phyloP scores from a whole-genome alignment of 2,329 filamentous ascomycete species.

The Orbilia oligospora region DNA sequence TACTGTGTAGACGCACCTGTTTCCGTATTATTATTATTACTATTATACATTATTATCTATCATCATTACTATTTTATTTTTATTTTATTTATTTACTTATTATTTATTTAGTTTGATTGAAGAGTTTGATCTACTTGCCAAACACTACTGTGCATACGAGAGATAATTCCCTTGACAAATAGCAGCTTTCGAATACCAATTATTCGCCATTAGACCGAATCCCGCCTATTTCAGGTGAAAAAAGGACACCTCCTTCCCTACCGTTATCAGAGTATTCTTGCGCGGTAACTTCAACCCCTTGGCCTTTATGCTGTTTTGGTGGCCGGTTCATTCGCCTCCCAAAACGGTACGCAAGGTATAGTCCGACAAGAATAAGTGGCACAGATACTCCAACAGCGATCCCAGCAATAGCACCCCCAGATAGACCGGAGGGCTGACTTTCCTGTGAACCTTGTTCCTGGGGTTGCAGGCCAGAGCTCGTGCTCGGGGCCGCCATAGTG shows the following conservation, averaged over 20 bases:
- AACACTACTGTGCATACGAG: too few species aligned
- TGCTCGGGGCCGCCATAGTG: background rate
- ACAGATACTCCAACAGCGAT: slow-evolving; percentile 36
- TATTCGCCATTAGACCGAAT: slow-evolving; percentile 18
- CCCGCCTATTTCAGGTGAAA: slow-evolving; percentile 19
- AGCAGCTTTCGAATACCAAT: background rate
- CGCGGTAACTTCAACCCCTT: background rate
- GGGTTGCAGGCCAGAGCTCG: background rate
- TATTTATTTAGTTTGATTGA: too few species aligned
- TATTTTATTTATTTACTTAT: too few species aligned
- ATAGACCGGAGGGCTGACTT: background rate
- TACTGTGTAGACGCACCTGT: background rate
- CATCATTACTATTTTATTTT: too few species aligned
- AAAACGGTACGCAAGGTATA: slow-evolving; percentile 40
- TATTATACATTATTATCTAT: too few species aligned
- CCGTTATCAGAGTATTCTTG: slow-evolving; percentile 17
- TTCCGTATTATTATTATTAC: background rate
- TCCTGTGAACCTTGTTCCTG: background rate
- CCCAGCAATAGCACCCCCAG: slow-evolving; percentile 44
- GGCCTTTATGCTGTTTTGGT: background rate
- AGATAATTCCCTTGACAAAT: background rate
- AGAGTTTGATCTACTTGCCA: background rate
- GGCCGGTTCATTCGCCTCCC: slow-evolving; percentile 11
- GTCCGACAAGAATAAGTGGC: slow-evolving; percentile 27
- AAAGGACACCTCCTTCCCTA: slow-evolving; percentile 18